Percentiles rank a stretch among this genome's conserved stretches.
These are phyloP conservation scores for Plenodomus biglobosus DNA, from an alignment of 2,329 filamentous ascomycete genomes.

Conservation along the genomic window DNA sequence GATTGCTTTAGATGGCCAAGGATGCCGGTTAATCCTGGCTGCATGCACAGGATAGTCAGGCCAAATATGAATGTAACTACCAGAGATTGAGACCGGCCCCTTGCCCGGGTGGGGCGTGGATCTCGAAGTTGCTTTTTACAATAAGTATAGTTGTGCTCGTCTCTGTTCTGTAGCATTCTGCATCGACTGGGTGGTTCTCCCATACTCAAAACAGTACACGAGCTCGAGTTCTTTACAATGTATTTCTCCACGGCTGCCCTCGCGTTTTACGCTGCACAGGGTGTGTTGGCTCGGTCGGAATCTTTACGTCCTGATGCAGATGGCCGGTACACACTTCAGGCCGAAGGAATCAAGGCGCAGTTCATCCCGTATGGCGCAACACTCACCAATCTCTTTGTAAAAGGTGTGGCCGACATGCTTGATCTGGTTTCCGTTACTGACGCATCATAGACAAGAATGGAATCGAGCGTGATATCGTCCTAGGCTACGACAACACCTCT, in stretches of 20 bases:
- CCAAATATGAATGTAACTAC: conserved; percentile 12
- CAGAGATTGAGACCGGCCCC: conserved; percentile 11
- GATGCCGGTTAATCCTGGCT: conserved; percentile 13
- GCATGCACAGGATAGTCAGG: conserved; percentile 6
- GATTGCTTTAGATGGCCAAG: conserved; percentile 26
- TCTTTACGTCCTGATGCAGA: conserved; percentile 25
- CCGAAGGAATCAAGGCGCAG: conserved; percentile 36
- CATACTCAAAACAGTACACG: conserved; percentile 1
- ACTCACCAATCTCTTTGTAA: conserved; percentile 39
- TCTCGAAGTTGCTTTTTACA: too few relatives aligned
- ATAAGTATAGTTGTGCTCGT: background rate
- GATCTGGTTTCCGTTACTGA: conserved; percentile 6
- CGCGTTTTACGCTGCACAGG: conserved; percentile 16
- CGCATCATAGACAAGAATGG: conserved; percentile 29
- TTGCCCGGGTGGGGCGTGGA: background rate
- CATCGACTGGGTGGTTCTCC: too few relatives aligned
- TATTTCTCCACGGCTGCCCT: conserved; percentile 22
- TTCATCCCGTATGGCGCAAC: conserved; percentile 41
- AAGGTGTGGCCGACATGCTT: conserved; percentile 14
- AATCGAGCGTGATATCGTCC: conserved; percentile 34
- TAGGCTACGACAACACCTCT: conserved; percentile 40
- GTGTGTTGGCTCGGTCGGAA: conserved; percentile 11
- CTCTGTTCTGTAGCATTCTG: too few relatives aligned
- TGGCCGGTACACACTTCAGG: conserved; percentile 35
- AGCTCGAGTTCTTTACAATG: conserved; percentile 15